Percentiles rank a stretch among this genome's conserved stretches.
phyloP scores from a whole-genome alignment of 108 stramenopile genomes.

The Asterionellopsis glacialis region DNA sequence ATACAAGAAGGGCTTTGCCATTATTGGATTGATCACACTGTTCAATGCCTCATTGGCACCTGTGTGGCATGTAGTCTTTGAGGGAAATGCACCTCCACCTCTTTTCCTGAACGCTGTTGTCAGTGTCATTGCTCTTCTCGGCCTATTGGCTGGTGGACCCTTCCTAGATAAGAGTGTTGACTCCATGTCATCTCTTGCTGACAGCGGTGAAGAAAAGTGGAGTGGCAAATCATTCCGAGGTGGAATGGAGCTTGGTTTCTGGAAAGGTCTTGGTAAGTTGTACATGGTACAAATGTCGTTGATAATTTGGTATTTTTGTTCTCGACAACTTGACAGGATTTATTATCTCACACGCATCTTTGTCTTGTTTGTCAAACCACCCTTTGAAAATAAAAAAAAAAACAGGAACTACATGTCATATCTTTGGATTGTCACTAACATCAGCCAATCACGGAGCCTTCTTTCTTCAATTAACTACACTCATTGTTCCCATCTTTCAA shows the following conservation, averaged over 20 bases:
- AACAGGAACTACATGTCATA: slow-evolving; percentile 47
- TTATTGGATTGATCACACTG: slow-evolving; percentile 20
- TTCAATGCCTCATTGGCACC: slow-evolving; percentile 19
- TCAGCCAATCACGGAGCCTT: slow-evolving; percentile 68
- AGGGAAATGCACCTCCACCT: slow-evolving; percentile 11
- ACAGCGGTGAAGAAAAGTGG: slow-evolving; percentile 12
- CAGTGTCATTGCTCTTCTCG: slow-evolving; percentile 15
- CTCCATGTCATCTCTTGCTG: slow-evolving; percentile 3
- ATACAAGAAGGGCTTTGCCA: slow-evolving; percentile 18
- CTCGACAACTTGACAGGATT: no score
- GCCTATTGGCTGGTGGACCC: slow-evolving; percentile 18
- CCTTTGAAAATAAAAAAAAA: no score
- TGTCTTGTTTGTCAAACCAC: no score
- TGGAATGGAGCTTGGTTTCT: slow-evolving; percentile 25
- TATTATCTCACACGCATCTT: no score
- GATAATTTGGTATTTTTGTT: no score
- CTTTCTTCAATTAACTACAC: slow-evolving; percentile 59
- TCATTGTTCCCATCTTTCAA: slow-evolving; percentile 58
- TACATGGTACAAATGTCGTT: no score
- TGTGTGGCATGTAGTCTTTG: slow-evolving; percentile 24
- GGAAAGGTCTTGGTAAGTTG: slow-evolving; percentile 24
- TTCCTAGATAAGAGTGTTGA: slow-evolving; percentile 12
- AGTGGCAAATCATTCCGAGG: slow-evolving; percentile 11
- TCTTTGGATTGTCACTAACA: slow-evolving; percentile 51
- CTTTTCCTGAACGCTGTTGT: slow-evolving; percentile 24